Base-by-base conservation (phyloP, 2,329 filamentous ascomycete species). In the Blumeria graminis region DNA sequence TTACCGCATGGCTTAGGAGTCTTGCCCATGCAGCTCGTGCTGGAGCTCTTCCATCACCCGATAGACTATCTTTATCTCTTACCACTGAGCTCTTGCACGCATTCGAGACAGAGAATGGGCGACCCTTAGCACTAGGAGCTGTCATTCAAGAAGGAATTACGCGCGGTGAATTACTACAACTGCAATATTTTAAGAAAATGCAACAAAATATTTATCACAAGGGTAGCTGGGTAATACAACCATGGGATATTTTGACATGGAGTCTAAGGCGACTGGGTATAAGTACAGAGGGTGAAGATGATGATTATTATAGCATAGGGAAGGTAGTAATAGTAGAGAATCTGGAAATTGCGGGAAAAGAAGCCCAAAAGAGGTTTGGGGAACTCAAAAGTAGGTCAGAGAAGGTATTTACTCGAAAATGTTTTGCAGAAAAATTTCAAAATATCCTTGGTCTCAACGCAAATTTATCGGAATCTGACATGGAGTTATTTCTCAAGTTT, bases 71-170 rank as follows among this genome's bases (percentile, higher is more conserved):
- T 34, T 67, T 83, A 33, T 69, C 70, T 7, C 68, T 77, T 39
- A 74, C 77, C 62, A 78, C 84, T 38, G 73, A 77, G 34, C 74
- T 98, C 1, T 71, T 84, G 22, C 75, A 78, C 28, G 78, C 80
- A 38, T 72, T 98, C 56, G 82, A 89, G 61, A 84, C 76, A 53
- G 81, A 90, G 63, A 89, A 80, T 68, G 92, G 92, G 1, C 77
- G 81, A 50, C 92, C 92, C 1, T 74, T 90, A 9, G 86, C 85
- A 3, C 71, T 98, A 0, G 84, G 84, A 0, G 78, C 81, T 3
- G 92, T 89, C 5, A 72, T 96, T 53, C 70, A 71, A 34, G 90
- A 96, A 63, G 84, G 85, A 0, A 70, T 92, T 0, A 72, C 75
- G 55, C 77, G 74, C 46, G 79, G 75, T 51, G 80, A 83, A 48